Evolutionary conservation across 768 basidiomycete genomes (phyloP), one percentile per base, ranked within the genome.

Genomic region (Calocera viscosa): DNA sequence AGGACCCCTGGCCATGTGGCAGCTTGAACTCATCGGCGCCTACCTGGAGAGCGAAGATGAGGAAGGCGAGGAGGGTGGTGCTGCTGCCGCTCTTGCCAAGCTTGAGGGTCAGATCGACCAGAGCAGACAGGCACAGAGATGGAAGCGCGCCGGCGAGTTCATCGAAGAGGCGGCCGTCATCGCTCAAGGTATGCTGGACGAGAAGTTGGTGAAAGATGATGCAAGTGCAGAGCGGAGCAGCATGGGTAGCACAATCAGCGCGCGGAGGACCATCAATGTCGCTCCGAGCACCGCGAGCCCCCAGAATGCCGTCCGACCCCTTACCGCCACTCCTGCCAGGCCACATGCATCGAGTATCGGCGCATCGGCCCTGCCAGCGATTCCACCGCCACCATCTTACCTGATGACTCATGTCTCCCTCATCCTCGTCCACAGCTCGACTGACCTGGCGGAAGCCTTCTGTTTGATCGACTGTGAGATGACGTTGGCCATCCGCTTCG

Each of bases 31-130:
- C 17, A 71, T 69, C n/a, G 66, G 79, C 90, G 86, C 88, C 30
- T 76, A 91, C 40, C 80, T 91, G 12, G 87, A 90, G 70, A 88
- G 84, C 68, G 85, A 89, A 65, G 86, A 91, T 2, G 88, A 82
- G 26, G 90, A 87, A 67, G 74, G 74, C 22, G 81, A 77, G 19
- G 70, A 71, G 1, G 91, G 91, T 1, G 91, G 90, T 71, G 87
- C 90, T 19, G 91, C 92, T 34, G 89, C 85, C 7, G 92, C 94
- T 19, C 74, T 96, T 69, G 80, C 82, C 26, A 80, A 88, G 14
- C 81, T 96, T 40, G 92, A 95, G 75, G 94, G 92, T 0, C 86
- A 91, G 73, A 89, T 94, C 65, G 91, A 91, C 74, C 82, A 82
- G 0, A 79, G 84, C 68, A 82, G 83, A 72, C 84, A 88, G 73